Percentiles rank a stretch among this genome's conserved stretches.
Evolutionary conservation across 2,329 filamentous ascomycete species (phyloP).

Genomic region (Epichloe amarillans): DNA sequence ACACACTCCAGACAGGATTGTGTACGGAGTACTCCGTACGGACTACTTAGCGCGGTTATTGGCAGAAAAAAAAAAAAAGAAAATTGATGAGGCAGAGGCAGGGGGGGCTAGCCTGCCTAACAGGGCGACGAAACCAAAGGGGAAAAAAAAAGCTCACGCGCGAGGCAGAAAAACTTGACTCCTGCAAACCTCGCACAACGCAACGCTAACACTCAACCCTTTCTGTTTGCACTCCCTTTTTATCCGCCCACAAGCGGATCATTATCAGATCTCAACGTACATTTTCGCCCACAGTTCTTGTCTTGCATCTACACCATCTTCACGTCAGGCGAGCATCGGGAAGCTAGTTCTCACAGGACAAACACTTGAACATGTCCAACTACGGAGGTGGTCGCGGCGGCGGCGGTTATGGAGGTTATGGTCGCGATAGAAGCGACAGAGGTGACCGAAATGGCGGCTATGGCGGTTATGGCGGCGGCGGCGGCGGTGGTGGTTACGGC

Average conservation of each 20-base stretch:
- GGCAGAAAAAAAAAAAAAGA: constrained; percentile 7
- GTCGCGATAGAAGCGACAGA: constrained; percentile 31
- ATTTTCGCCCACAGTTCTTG: neutral
- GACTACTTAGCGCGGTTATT: constrained; percentile 8
- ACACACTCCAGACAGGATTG: too few relatives aligned
- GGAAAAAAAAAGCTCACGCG: constrained; percentile 11
- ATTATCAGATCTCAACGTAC: neutral
- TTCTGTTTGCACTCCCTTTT: constrained; percentile 14
- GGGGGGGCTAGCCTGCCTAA: constrained; percentile 4
- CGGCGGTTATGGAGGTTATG: constrained; percentile 23
- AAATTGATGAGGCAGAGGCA: constrained; percentile 7
- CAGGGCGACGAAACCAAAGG: constrained; percentile 1
- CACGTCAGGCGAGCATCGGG: neutral
- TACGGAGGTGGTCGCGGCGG: constrained; percentile 24
- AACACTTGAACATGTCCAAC: constrained; percentile 30
- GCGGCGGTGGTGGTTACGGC: constrained; percentile 19
- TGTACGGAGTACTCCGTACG: too few relatives aligned
- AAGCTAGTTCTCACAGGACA: neutral
- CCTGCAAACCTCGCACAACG: constrained; percentile 11
- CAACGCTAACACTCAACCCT: constrained; percentile 5
- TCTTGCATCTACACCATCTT: neutral
- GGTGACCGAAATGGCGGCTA: constrained; percentile 30
- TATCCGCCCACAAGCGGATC: constrained; percentile 12
- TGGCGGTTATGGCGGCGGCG: constrained; percentile 21
- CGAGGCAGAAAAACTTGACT: constrained; percentile 11